Evolutionary conservation across 108 stramenopile genomes (phyloP).

Genomic region (Aurantiochytrium sp.): DNA sequence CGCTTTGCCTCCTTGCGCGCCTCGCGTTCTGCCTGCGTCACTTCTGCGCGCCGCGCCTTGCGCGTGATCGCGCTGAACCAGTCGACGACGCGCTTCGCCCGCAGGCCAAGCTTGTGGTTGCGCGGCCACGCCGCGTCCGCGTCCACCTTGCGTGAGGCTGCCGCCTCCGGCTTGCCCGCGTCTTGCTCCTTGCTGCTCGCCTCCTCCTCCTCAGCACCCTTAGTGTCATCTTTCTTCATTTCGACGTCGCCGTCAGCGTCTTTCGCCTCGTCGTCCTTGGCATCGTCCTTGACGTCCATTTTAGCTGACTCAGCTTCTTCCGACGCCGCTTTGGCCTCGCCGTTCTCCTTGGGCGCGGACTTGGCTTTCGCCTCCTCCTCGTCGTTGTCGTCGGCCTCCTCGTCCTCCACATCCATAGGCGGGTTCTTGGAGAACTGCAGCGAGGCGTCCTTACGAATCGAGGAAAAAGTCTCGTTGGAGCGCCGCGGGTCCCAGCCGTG

Average conservation of each 20-base stretch:
- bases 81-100: constrained; percentile 9
- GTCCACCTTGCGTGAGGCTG: not conserved
- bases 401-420: not conserved
- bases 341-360: not conserved
- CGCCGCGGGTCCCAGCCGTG: constrained; percentile 16
- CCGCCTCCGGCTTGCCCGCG: not conserved
- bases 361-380: not conserved
- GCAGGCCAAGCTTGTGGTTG: constrained; percentile 24
- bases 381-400: not conserved
- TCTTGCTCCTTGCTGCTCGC: not conserved
- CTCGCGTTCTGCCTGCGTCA: not conserved
- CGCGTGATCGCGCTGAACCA: not conserved
- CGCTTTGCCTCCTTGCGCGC: not conserved
- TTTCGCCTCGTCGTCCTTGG: not conserved
- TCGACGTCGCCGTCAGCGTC: not conserved
- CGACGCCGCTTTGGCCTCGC: too few species aligned
- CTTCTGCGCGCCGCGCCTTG: not conserved
- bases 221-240: not conserved
- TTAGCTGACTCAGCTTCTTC: not conserved
- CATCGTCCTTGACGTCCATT: not conserved
- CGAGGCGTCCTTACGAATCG: not conserved
- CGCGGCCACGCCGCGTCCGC: not conserved
- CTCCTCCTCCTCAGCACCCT: too few species aligned
- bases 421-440: not conserved
- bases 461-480: not conserved